A percentile compares a stretch with the other conserved stretches of the same genome.
Evolutionary conservation across 1,139 yeast genomes (phyloP).

Genomic region (Blastobotrys petasosporus): DNA sequence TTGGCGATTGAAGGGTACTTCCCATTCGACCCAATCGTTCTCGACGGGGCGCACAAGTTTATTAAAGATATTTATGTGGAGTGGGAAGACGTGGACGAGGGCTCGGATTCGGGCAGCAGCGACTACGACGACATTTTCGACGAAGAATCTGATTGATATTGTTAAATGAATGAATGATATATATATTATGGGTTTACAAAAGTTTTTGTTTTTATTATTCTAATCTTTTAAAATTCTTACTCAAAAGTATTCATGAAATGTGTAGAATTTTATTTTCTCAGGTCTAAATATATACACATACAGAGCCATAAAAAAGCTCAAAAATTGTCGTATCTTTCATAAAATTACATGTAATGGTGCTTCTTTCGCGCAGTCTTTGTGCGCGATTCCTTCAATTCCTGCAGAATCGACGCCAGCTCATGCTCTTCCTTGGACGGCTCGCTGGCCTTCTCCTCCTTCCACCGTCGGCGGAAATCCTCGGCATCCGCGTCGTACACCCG

Average conservation of each 20-base stretch:
- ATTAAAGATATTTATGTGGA: conserved; percentile 61
- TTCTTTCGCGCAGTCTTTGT: conserved; percentile 5
- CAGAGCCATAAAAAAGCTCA: not conserved
- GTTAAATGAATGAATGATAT: not conserved
- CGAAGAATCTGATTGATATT: conserved; percentile 15
- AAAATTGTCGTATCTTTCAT: not conserved
- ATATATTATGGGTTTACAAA: not conserved
- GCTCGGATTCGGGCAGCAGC: conserved; percentile 48
- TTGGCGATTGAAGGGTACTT: conserved; percentile 86
- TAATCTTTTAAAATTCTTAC: not conserved
- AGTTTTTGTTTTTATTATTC: not conserved
- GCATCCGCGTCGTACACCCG: conserved; percentile 37
- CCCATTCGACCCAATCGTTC: conserved; percentile 88
- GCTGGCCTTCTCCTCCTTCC: conserved; percentile 36
- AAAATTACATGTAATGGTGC: conserved; percentile 3
- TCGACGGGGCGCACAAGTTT: conserved; percentile 54
- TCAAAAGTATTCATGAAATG: not conserved
- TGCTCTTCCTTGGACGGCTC: conserved; percentile 33
- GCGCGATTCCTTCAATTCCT: conserved; percentile 11
- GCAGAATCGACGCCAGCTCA: conserved; percentile 22
- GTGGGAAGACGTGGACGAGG: conserved; percentile 72
- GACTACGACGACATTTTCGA: conserved; percentile 24
- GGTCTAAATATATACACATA: not conserved
- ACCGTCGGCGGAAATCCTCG: conserved; percentile 35
- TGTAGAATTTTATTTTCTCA: not conserved